Evolutionary conservation across 208 protist genomes (phyloP).

Genomic region (Acanthamoeba royreba): DNA sequence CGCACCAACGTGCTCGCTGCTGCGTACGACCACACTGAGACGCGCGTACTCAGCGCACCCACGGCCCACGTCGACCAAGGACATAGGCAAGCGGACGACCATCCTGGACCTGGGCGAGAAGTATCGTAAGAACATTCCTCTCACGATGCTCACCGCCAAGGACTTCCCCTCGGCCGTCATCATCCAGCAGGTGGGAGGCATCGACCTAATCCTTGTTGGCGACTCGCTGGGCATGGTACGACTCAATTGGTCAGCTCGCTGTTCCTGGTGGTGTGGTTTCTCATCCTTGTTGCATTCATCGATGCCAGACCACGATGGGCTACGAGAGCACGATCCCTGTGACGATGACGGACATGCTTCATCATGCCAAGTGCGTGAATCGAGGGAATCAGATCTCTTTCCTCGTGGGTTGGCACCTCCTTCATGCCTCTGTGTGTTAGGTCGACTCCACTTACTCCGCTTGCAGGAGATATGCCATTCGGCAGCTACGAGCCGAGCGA

Average conservation of each 20-base stretch:
- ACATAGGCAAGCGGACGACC: neutral
- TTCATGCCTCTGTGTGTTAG: neutral
- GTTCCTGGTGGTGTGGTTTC: neutral
- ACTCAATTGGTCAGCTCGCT: too few species aligned
- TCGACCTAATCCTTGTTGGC: slow-evolving; percentile 80
- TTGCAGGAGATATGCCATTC: slow-evolving; percentile 85
- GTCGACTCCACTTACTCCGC: too few species aligned
- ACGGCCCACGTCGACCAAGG: slow-evolving; percentile 7
- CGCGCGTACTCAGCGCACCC: neutral
- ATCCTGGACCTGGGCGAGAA: slow-evolving; percentile 37
- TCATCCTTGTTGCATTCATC: neutral
- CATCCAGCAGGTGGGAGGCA: slow-evolving; percentile 62
- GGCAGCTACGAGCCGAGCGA: slow-evolving; percentile 74
- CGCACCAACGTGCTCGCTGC: neutral
- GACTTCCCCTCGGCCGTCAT: slow-evolving; percentile 75
- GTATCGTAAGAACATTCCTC: neutral
- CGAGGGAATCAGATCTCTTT: slow-evolving; percentile 33
- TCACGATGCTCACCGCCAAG: slow-evolving; percentile 81
- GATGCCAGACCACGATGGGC: slow-evolving; percentile 59
- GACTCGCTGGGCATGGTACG: slow-evolving; percentile 82
- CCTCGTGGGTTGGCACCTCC: slow-evolving; percentile 37
- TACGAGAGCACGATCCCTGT: slow-evolving; percentile 73
- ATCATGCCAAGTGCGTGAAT: slow-evolving; percentile 37
- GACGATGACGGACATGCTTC: slow-evolving; percentile 74
- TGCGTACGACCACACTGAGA: neutral